Evolutionary conservation across 345 rosid genomes (phyloP), one percentile per base, ranked within the genome.

Genomic region (Camelina neglecta): DNA sequence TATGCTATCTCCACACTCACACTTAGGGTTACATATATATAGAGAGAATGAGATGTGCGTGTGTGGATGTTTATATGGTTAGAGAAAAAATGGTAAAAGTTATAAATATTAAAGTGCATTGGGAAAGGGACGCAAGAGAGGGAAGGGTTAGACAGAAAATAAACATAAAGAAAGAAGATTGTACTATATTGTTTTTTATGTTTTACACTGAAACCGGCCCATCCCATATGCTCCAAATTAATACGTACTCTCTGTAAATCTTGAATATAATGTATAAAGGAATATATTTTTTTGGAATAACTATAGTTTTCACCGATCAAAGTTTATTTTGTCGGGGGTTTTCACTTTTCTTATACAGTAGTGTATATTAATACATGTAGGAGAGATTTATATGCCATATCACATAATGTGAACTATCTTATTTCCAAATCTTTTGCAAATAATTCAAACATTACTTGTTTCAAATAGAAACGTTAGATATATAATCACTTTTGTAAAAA

Each of bases 91-190:
- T 49, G 23, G 63, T 48, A 18, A 31, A 31, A 44, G 44, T 11
- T 50, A 41, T 16, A 72, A 65, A 15, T 53, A 15, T 51, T 15
- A 67, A 67, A 67, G 45, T 67, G 53, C 74, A 79, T 60, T 79
- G 71, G 75, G 75, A 79, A 79, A 79, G 78, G 77, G 67, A 67
- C 74, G 9, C 23, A 38, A 65, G 77, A 79, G 74, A 74, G 66
- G 41, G 74, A 69, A 78, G 71, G 67, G 77, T 72, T 78, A 75
- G 82, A 78, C 71, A 73, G 39, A 73, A 73, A 67, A 79, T 73
- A 78, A 78, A 67, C 77, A 73, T 60, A 78, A 78, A 53, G 74
- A 78, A 72, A 67, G 78, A 72, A 73, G 47, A 24, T 45, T 67
- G 60, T 73, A 79, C 77, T 67, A 54, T 73, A 66, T 66, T 67